Evolutionary conservation across 345 rosid species (phyloP).

Genomic region (Citrus australasica): DNA sequence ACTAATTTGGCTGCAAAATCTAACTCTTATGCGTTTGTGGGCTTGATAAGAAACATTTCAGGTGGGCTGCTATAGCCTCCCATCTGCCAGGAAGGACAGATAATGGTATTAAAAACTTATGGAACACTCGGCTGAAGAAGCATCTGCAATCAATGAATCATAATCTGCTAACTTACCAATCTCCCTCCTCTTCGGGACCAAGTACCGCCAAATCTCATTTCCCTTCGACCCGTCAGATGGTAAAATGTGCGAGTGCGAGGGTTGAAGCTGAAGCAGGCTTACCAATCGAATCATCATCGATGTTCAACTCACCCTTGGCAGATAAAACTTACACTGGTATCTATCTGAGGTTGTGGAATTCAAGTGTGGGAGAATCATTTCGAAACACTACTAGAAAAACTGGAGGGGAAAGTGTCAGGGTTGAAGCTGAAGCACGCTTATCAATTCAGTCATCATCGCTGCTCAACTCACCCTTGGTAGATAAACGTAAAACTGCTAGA

Average conservation of each 20-base stretch:
- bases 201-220: conserved; percentile 10
- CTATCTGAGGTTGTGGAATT: conserved; percentile 33
- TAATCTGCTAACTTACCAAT: not conserved
- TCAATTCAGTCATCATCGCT: conserved; percentile 19
- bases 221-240: conserved; percentile 16
- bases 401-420: conserved; percentile 17
- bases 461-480: conserved; percentile 2
- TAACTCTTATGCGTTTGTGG: not conserved
- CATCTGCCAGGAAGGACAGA: conserved; percentile 40
- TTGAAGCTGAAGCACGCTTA: conserved; percentile 30
- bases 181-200: conserved; percentile 2
- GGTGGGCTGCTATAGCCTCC: conserved; percentile 47
- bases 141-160: conserved; percentile 2
- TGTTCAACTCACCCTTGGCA: not conserved
- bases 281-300: conserved; percentile 18
- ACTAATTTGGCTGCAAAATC: not conserved
- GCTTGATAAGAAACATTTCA: not conserved
- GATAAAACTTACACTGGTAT: conserved; percentile 16
- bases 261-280: conserved; percentile 33
- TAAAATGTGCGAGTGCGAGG: conserved; percentile 23
- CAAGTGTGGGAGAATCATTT: conserved; percentile 35
- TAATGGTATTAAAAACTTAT: conserved; percentile 38
- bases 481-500: conserved; percentile 7
- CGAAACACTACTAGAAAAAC: conserved; percentile 6
- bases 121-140: conserved; percentile 38